Base-by-base conservation (phyloP, 257 asterid genomes). In the Petrea volubilis region DNA sequence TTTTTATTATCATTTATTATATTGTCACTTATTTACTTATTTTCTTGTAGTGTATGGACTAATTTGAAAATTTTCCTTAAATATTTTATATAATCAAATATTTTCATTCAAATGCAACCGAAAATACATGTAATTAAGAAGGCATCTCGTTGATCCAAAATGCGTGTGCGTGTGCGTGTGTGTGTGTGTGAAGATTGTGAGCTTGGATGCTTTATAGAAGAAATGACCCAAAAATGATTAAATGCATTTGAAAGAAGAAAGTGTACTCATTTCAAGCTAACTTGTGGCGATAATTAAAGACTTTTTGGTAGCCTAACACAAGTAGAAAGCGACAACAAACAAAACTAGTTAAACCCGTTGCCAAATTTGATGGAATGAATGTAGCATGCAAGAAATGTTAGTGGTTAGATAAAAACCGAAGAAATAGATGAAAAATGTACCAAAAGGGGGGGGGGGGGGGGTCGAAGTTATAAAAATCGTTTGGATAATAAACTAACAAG, bases 221-320 rank as follows among this genome's bases (percentile, higher is more conserved):
- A 51, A 51, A 51, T 51, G 6, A 51, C 2, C 5, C 14, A 13
- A 53, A 17, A 53, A 23, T 53, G 34, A 12, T 25, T 15, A 2
- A 52, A 21, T 11, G 21, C 9, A 1, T 53, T n/a, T 53, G 18
- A 10, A 20, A 24, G n/a, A 24, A 53, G 60, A 53, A 23, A 53
- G 17, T 25, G 7, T 17, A 47, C 29, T 51, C n/a, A 51, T 20
- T 51, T 51, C 29, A 51, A 51, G 58, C 60, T 23, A 53, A 53
- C 60, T 25, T 23, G 24, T 1, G 60, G 14, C 18, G 18, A 57
- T 57, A 57, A 57, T 9, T 23, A 1, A 51, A 15, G 62, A 61
- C 64, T 71, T 67, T 43, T 68, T 57, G 83, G 61, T 75, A 59
- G 73, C 81, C 81, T 64, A 82, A 81, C 47, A 68, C 69, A 80